Conservation (phyloP, 352 stramenopile genomes). For the Phytophthora capsici region DNA sequence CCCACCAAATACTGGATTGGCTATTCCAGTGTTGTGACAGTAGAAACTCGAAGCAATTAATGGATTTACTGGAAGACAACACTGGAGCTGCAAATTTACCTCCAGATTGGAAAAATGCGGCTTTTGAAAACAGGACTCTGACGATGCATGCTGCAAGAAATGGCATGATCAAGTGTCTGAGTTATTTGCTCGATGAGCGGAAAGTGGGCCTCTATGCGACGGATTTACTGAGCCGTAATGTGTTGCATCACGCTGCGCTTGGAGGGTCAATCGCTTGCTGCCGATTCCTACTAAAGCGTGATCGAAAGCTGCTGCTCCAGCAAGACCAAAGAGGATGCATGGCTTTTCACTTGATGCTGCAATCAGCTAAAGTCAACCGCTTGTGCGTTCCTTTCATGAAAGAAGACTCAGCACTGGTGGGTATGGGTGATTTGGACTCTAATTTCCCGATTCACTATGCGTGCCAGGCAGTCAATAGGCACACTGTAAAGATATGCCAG, state of each 20-base stretch:
- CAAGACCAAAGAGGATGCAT: slow-evolving; percentile 60
- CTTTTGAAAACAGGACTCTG: slow-evolving; percentile 44
- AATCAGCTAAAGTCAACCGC: slow-evolving; percentile 49
- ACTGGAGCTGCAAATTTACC: slow-evolving; percentile 29
- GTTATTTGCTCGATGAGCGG: slow-evolving; percentile 47
- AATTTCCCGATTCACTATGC: slow-evolving; percentile 72
- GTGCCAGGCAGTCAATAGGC: slow-evolving; percentile 54
- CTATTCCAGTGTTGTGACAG: slow-evolving; percentile 75
- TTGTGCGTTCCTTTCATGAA: slow-evolving; percentile 52
- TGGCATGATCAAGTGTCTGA: slow-evolving; percentile 46
- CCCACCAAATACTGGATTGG: slow-evolving; percentile 50
- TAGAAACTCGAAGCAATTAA: slow-evolving; percentile 57
- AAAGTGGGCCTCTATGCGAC: slow-evolving; percentile 59
- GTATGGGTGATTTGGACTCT: slow-evolving; percentile 50
- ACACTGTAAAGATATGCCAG: slow-evolving; percentile 52
- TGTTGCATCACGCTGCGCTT: slow-evolving; percentile 58
- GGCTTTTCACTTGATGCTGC: slow-evolving; percentile 66
- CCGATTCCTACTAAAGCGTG: slow-evolving; percentile 46
- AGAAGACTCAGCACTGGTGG: slow-evolving; percentile 40
- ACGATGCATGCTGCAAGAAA: slow-evolving; percentile 59
- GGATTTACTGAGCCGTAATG: slow-evolving; percentile 55
- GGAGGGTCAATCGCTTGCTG: slow-evolving; percentile 46
- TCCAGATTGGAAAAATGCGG: slow-evolving; percentile 43
- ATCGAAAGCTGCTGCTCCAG: slow-evolving; percentile 52
- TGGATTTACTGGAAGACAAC: slow-evolving; percentile 51